These are phyloP conservation scores for Malus fusca DNA, from an alignment of 306 rosid genomes.

Conservation along the genomic window DNA sequence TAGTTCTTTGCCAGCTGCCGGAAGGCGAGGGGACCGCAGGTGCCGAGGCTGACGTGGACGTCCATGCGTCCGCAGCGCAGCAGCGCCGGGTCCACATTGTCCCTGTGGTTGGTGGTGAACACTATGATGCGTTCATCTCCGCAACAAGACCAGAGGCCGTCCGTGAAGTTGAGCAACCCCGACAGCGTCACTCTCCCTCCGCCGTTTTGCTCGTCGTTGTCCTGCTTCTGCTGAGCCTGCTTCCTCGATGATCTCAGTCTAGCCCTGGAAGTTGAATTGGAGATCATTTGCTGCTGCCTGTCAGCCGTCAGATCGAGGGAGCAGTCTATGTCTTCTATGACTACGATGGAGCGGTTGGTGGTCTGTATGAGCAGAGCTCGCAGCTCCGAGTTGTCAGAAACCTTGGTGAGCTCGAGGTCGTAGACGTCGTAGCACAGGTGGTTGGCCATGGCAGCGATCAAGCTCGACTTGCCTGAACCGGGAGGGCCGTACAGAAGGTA, in stretches of 20 bases:
- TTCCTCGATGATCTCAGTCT: not conserved
- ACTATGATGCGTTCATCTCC: conserved; percentile 80
- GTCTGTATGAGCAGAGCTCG: conserved; percentile 71
- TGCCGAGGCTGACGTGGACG: conserved; percentile 70
- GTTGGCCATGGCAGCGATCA: conserved; percentile 86
- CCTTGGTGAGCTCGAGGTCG: conserved; percentile 76
- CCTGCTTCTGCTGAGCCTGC: not conserved
- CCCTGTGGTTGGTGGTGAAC: conserved; percentile 67
- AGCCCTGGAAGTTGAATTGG: not conserved
- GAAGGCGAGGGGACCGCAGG: conserved; percentile 71
- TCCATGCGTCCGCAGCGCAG: conserved; percentile 88
- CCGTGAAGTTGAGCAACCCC: conserved; percentile 76
- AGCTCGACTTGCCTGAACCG: conserved; percentile 82
- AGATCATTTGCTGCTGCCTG: conserved; percentile 8
- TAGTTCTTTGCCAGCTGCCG: conserved; percentile 51
- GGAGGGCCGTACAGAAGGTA: conserved; percentile 79
- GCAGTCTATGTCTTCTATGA: conserved; percentile 81
- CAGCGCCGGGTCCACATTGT: conserved; percentile 71
- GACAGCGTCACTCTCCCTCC: conserved; percentile 63
- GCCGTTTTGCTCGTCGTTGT: conserved; percentile 11
- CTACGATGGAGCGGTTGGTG: conserved; percentile 74
- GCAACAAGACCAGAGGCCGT: conserved; percentile 83
- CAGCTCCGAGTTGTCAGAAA: conserved; percentile 73
- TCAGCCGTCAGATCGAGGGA: conserved; percentile 73
- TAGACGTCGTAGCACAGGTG: conserved; percentile 80